Base-by-base conservation (phyloP, 352 stramenopile genomes). In the Phytopythium boreale region DNA sequence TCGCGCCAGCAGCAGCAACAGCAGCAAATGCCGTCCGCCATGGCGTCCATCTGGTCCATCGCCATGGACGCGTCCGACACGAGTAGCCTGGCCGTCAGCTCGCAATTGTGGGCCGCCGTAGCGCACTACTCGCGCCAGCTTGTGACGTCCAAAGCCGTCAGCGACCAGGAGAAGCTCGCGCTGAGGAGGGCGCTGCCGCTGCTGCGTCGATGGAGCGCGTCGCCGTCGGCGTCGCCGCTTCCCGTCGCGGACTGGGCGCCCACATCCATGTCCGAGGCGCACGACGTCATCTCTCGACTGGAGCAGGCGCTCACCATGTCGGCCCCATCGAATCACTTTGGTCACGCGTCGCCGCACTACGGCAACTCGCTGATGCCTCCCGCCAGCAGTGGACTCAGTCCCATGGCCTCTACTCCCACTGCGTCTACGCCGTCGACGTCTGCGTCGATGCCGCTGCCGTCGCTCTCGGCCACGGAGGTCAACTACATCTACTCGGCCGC, bases 41-140 rank as follows among this genome's bases (percentile, higher is more conserved):
- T 36, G 15, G 51, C 51, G 9, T 58, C 51, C 31, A 58, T 58
- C 19, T 58, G 51, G 51, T 58, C 51, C 17, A 36, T 58, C 51
- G 29, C 51, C 20, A 26, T 58, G 51, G 51, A 58, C 31, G 51
- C 51, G 27, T n/a, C 51, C 31, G 51, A 58, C 51, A 58, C 51
- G 17, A 43, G 31, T 20, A 27, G 6, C 27, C 51, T 10, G 20
- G 51, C 31, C 17, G 51, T 43, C 27, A 84, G 77, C 39, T 69
- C 77, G 14, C 76, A 88, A 44, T 56, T 92, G 9, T 90, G 82
- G 82, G 73, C 79, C 11, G 72, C 76, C 0, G 47, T 94, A 19
- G 80, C 74, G 36, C 75, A 72, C 58, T 94, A 89, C 61, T 73
- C 88, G 36, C 78, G 79, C 2, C 74, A 87, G 43, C 72, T 92